phyloP scores from a whole-genome alignment of 805 yeast species.

The Yarrowia deformans region DNA sequence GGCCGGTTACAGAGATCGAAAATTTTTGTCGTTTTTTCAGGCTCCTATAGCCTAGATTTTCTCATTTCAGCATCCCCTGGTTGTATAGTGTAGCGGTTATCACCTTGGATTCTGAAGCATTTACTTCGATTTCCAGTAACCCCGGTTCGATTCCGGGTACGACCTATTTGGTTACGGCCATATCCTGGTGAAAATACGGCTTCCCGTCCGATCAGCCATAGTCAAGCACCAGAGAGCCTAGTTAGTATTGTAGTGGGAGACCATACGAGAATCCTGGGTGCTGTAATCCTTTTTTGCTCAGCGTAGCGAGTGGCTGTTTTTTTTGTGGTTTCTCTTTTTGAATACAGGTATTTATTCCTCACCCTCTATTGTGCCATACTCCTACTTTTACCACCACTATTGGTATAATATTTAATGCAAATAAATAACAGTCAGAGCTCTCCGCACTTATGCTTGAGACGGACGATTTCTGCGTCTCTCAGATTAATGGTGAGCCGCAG shows the following conservation, averaged over 20 bases:
- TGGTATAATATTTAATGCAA: constrained; percentile 16
- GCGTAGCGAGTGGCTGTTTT: background rate
- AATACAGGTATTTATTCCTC: too few species aligned
- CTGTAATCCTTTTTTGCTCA: constrained; percentile 13
- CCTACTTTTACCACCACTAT: too few species aligned
- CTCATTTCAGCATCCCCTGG: background rate
- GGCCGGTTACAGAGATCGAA: background rate
- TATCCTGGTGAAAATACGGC: constrained; percentile 39
- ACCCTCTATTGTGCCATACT: too few species aligned
- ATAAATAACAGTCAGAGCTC: constrained; percentile 38
- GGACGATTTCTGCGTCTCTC: constrained; percentile 35
- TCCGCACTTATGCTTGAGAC: constrained; percentile 36
- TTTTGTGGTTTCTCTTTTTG: too few species aligned
- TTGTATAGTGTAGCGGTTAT: constrained; percentile 39
- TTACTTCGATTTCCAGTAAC: constrained; percentile 35
- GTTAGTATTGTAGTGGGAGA: constrained; percentile 39
- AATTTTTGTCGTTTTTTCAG: background rate
- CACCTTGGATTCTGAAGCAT: constrained; percentile 38
- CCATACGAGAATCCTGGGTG: constrained; percentile 40
- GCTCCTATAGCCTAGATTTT: background rate
- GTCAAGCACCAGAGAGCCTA: constrained; percentile 40
- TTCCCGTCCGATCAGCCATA: constrained; percentile 40
- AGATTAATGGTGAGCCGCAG: constrained; percentile 28
- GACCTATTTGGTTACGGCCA: constrained; percentile 37
- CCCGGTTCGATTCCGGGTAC: constrained; percentile 40